Conservation (phyloP, 177 flowering plant species). For the Vitis hybrid region DNA sequence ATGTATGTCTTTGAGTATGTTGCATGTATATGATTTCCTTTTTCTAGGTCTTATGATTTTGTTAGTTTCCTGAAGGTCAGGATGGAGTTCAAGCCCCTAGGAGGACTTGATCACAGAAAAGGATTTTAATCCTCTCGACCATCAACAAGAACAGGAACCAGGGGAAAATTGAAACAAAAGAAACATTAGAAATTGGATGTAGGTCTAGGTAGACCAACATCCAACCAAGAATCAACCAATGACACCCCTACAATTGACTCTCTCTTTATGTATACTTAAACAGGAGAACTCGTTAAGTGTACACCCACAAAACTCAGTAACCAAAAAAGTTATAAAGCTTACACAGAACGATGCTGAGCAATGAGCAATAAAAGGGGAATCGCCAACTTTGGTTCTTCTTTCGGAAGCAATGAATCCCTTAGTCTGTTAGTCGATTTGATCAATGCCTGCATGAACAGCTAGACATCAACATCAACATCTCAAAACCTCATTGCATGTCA, state of each 20-base stretch:
- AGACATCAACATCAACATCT: not conserved
- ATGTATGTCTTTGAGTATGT: no score
- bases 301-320: not conserved
- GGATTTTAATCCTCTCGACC: not conserved
- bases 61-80: no score
- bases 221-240: not conserved
- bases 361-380: conserved; percentile 87
- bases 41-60: no score
- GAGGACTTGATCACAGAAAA: no score
- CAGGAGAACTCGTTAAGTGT: not conserved
- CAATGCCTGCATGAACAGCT: conserved; percentile 61
- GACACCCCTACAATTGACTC: not conserved
- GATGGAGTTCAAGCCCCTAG: no score
- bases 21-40: no score
- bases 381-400: conserved; percentile 92
- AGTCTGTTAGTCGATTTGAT: conserved; percentile 86
- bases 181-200: not conserved
- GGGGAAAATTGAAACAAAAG: not conserved
- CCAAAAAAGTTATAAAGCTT: conserved; percentile 26
- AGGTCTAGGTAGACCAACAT: not conserved
- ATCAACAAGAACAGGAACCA: not conserved
- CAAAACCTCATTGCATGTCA: not conserved
- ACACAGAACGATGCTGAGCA: conserved; percentile 97
- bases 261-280: not conserved
- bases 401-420: conserved; percentile 88